phyloP scores from a whole-genome alignment of 768 basidiomycete species.

The Tricholoma bakamatsutake region DNA sequence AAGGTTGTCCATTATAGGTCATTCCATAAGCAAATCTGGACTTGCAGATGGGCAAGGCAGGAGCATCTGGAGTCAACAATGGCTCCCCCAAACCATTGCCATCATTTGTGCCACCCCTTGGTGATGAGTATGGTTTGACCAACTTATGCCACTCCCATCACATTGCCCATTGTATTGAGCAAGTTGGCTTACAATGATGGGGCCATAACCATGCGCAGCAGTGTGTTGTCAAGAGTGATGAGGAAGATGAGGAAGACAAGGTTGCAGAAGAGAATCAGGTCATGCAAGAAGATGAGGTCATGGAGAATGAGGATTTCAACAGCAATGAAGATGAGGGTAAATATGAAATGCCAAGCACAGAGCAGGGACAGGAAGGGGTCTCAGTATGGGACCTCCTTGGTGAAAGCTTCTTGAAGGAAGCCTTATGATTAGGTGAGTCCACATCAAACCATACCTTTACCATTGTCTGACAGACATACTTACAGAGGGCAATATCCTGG shows the following conservation, averaged over 20 bases:
- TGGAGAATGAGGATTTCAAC: not conserved
- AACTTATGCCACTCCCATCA: not conserved
- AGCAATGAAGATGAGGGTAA: not conserved
- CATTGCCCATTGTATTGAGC: not conserved
- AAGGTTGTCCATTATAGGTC: not conserved
- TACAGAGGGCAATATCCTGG: too few species aligned
- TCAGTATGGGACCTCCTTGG: not conserved
- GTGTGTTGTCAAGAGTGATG: not conserved
- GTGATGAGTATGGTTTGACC: not conserved
- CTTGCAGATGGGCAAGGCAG: not conserved
- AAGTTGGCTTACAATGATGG: not conserved
- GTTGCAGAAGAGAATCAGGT: not conserved
- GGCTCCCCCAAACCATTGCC: not conserved
- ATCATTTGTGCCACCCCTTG: not conserved
- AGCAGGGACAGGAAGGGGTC: not conserved
- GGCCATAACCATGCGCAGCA: not conserved
- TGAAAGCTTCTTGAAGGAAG: constrained; percentile 1
- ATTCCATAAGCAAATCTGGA: not conserved
- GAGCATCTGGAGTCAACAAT: not conserved
- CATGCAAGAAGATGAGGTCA: not conserved
- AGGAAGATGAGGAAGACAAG: not conserved
- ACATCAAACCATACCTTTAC: not conserved
- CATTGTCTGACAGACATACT: too few species aligned
- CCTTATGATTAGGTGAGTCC: not conserved
- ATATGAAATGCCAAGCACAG: not conserved